Base-by-base conservation (phyloP, 176 grass and related monocot genomes). In the Zea luxurians region DNA sequence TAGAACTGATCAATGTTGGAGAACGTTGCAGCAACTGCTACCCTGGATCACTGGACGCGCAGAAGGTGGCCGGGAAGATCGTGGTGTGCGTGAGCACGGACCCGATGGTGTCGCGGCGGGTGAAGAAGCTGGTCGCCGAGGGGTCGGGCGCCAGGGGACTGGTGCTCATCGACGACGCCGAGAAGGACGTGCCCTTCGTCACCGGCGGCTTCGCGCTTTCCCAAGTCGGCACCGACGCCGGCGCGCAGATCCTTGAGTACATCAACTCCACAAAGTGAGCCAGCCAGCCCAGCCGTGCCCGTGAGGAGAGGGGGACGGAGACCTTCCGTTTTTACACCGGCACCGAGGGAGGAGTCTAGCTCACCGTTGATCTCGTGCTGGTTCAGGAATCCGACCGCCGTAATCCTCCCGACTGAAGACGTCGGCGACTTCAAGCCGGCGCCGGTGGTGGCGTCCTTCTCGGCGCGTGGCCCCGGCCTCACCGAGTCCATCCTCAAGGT, bases 401-500 rank as follows among this genome's bases (percentile, higher is more conserved):
- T 87, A 46, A 94, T 98, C 78, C 92, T 98, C 44, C 78, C 85
- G 54, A 74, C 87, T 12, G 61, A 89, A 42, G 95, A 85, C 81
- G 78, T 81, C 16, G 85, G 74, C 54, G 75, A 72, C n/a, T 90
- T 88, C 72, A 92, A 90, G 68, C 96, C 96, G 48, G 89, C 96
- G 64, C 96, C 96, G 20, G 81, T 84, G 65, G 92, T 98, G 10
- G 91, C 92, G 35, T 92, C 86, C 58, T 98, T 94, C 83, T 98
- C 96, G 8, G 66, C 85, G 47, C 85, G 96, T 37, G 96, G 96
- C 10, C 89, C 96, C 10, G 91, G 89, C 37, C 66, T 94, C 70
- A 90, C 89, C 3, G 96, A 98, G 74, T 84, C 83, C 17, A 92
- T 94, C 83, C 89, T 98, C 2, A 94, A 94, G 95, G 95, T 94